Evolutionary conservation across 1,284 basidiomycete species (phyloP).

Genomic region (Ganoderma lingzhi): DNA sequence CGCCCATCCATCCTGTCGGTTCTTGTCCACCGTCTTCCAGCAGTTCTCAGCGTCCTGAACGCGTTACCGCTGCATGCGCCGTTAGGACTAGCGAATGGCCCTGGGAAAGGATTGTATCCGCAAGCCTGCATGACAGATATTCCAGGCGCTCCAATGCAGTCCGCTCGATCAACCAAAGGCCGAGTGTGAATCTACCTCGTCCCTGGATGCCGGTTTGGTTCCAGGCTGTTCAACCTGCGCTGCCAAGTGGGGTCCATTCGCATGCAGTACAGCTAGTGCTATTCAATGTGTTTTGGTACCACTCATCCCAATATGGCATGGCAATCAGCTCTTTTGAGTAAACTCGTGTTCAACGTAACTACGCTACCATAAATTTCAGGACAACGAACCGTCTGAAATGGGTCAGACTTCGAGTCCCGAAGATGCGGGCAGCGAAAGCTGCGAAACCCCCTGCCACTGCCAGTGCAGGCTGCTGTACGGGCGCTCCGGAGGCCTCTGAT

Average conservation of each 20-base stretch:
- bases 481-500: slow-evolving; percentile 24
- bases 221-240: background rate
- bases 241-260: background rate
- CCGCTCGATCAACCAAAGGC: background rate
- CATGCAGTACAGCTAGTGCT: background rate
- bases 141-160: background rate
- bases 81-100: slow-evolving; percentile 1
- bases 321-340: background rate
- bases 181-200: background rate
- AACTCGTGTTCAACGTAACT: background rate
- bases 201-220: background rate
- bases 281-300: background rate
- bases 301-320: background rate
- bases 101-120: slow-evolving; percentile 1
- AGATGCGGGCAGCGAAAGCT: background rate
- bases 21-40: background rate
- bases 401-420: background rate
- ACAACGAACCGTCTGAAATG: background rate
- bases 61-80: background rate
- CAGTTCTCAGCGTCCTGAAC: background rate
- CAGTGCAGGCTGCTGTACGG: background rate
- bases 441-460: background rate
- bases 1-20: background rate
- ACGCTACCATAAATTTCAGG: background rate
- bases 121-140: background rate